phyloP scores from a whole-genome alignment of 1,284 basidiomycete genomes.

The Moesziomyces sp. region DNA sequence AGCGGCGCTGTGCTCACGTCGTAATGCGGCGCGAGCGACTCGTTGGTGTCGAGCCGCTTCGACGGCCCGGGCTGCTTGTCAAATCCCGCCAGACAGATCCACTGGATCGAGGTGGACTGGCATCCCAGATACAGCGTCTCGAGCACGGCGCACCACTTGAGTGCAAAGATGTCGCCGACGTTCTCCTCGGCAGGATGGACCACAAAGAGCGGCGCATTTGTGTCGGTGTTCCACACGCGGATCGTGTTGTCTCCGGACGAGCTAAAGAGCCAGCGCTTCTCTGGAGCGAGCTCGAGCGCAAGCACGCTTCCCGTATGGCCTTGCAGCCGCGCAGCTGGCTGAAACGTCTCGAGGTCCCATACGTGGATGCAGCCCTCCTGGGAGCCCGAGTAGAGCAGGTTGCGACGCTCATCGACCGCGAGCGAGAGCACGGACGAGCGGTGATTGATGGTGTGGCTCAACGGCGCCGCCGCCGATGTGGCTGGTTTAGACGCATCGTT shows the following conservation, averaged over 20 bases:
- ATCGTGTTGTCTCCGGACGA: constrained; percentile 60
- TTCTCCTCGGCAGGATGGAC: constrained; percentile 85
- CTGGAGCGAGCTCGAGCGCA: constrained; percentile 80
- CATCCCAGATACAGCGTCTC: constrained; percentile 84
- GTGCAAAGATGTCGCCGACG: constrained; percentile 84
- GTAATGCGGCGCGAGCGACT: not conserved
- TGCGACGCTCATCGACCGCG: constrained; percentile 52
- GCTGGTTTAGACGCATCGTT: not conserved
- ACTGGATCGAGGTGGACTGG: constrained; percentile 77
- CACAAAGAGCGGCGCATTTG: constrained; percentile 78
- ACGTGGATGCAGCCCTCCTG: constrained; percentile 56
- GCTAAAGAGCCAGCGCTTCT: constrained; percentile 65
- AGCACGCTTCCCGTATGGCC: constrained; percentile 89
- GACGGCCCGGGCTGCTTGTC: constrained; percentile 1
- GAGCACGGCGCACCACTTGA: constrained; percentile 79
- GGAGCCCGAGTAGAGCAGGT: constrained; percentile 53
- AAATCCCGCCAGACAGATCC: constrained; percentile 45
- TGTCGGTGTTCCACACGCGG: constrained; percentile 85
- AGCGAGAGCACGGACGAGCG: constrained; percentile 55
- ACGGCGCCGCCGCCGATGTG: constrained; percentile 12
- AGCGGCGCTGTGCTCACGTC: not conserved
- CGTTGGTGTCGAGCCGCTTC: no score
- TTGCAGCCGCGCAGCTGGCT: constrained; percentile 29
- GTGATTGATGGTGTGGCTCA: constrained; percentile 55
- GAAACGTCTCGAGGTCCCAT: constrained; percentile 54